These are phyloP conservation scores for Apophysomyces ossiformis DNA, from an alignment of 371 early-diverging fungal species.

Conservation along the genomic window DNA sequence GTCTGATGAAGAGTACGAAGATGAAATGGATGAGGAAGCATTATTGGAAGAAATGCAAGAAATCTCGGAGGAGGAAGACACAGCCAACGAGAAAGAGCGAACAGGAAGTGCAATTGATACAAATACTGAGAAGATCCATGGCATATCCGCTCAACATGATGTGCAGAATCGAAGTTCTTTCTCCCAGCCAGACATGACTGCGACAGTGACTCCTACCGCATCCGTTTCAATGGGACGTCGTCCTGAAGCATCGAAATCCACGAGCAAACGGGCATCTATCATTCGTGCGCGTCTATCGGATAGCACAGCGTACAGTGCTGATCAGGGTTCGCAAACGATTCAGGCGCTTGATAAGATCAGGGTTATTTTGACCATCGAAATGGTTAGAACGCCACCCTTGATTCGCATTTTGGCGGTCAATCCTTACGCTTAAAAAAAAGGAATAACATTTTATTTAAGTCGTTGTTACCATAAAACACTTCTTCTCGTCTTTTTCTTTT, in stretches of 20 bases:
- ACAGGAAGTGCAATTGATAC: not conserved
- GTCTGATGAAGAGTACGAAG: constrained; percentile 42
- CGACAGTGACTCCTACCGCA: constrained; percentile 5
- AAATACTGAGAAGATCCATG: not conserved
- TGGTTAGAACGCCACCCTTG: constrained; percentile 69
- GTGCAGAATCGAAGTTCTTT: not conserved
- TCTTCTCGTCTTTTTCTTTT: not conserved
- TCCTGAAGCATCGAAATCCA: constrained; percentile 30
- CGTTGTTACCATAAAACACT: constrained; percentile 8
- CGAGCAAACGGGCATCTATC: constrained; percentile 43
- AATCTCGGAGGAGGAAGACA: not conserved
- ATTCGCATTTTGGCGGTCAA: constrained; percentile 71
- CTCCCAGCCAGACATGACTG: not conserved
- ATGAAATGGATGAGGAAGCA: constrained; percentile 38
- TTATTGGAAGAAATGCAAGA: constrained; percentile 34
- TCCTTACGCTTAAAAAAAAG: constrained; percentile 49
- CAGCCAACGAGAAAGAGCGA: not conserved
- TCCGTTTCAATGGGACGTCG: constrained; percentile 18
- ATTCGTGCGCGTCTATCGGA: constrained; percentile 44
- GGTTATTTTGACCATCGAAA: constrained; percentile 65
- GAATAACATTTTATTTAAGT: constrained; percentile 3
- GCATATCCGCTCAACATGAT: not conserved
- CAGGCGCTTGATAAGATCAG: constrained; percentile 63
- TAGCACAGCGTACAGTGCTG: constrained; percentile 42
- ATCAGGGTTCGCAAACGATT: constrained; percentile 61